Conservation (phyloP, 257 asterid genomes). For the Paraleonurus japonicus region DNA sequence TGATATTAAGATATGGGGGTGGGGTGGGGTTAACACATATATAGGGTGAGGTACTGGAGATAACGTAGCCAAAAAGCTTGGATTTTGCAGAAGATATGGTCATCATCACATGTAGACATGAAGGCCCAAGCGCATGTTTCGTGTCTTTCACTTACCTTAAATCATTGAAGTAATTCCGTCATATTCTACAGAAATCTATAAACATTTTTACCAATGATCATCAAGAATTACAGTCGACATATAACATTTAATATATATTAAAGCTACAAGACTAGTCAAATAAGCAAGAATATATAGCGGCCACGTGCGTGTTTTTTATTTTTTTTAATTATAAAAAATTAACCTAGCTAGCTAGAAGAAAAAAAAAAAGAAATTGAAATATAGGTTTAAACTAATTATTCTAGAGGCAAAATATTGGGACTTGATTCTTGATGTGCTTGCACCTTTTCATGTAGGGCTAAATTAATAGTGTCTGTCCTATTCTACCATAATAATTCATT, state of each 20-base stretch:
- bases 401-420: slow-evolving; percentile 13
- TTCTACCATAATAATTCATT: not conserved
- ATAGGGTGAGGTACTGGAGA: slow-evolving; percentile 14
- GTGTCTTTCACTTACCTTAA: slow-evolving; percentile 23
- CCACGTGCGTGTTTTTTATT: not conserved
- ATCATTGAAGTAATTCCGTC: slow-evolving; percentile 20
- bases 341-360: not conserved
- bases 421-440: slow-evolving; percentile 23
- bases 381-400: not conserved
- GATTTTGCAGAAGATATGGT: slow-evolving; percentile 46
- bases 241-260: no score
- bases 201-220: not conserved
- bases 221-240: not conserved
- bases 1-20: not conserved
- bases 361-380: not conserved
- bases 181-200: slow-evolving; percentile 5
- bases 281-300: no score
- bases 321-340: no score
- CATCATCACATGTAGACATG: slow-evolving; percentile 39
- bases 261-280: no score
- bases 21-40: not conserved
- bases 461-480: slow-evolving; percentile 33
- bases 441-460: slow-evolving; percentile 38
- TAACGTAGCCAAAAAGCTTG: slow-evolving; percentile 30
- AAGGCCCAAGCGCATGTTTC: slow-evolving; percentile 38